Evolutionary conservation across 441 rosid species (phyloP).

Genomic region (Adansonia rubrostipa): DNA sequence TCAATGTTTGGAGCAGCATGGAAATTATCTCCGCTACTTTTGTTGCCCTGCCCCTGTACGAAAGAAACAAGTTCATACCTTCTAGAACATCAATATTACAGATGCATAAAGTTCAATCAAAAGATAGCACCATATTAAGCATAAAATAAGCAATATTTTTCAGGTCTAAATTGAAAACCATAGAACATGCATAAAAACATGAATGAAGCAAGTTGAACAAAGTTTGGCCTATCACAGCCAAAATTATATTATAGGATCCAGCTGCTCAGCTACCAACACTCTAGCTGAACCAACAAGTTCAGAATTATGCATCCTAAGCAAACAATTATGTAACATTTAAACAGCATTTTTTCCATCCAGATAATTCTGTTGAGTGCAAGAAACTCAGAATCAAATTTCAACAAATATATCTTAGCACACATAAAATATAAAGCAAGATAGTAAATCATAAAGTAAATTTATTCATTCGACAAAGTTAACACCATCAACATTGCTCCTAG

Average conservation of each 20-base stretch:
- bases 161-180: background rate
- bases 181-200: background rate
- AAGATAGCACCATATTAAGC: background rate
- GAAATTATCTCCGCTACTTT: conserved; percentile 95
- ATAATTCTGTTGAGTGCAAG: background rate
- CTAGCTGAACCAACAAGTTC: background rate
- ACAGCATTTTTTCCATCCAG: background rate
- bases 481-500: background rate
- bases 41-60: conserved; percentile 91
- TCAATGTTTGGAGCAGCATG: conserved; percentile 99
- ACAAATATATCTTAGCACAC: background rate
- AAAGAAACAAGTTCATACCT: conserved; percentile 27
- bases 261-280: background rate
- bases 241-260: background rate
- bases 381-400: background rate
- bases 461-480: background rate
- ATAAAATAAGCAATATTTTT: conserved; percentile 20
- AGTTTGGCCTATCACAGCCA: background rate
- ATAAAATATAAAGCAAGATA: conserved; percentile 10
- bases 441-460: background rate
- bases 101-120: conserved; percentile 2
- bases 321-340: background rate
- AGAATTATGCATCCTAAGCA: background rate
- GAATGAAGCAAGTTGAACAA: conserved; percentile 2
- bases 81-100: conserved; percentile 11